Base-by-base conservation (phyloP, 257 asterid genomes). In the Ehretia macrophylla region DNA sequence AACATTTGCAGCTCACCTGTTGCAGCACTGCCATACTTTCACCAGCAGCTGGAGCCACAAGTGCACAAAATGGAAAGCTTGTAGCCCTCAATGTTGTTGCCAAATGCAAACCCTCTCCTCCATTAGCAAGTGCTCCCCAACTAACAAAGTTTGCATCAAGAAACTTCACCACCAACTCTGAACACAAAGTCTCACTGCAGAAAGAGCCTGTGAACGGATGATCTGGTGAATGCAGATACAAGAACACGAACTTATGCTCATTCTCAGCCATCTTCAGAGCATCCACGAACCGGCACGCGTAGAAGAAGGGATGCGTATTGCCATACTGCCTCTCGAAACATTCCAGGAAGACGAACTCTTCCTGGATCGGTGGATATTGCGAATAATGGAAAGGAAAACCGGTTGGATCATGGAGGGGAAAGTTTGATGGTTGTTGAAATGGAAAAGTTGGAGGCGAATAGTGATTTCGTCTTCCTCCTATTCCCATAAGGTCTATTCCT, bases 111-210 rank as follows among this genome's bases (percentile, higher is more conserved):
- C 97, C 95, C 44, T 90, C 96, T 14, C 85, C 96, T 55, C 77
- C 56, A 21, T 59, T 66, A 0, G 83, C 69, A 64, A 90, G 79
- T n/a, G 69, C 90, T 35, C 85, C 97, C 97, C 97, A 90, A 51
- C 82, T 70, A 38, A 90, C 84, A 51, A 84, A 90, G 27, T 90
- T 90, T 0, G 88, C 88, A 71, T 90, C 97, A 71, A 90, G 85
- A 78, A 84, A 90, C 76, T 90, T 84, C 45, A 86, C 83, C 0
- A 83, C 89, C 10, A 90, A 23, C 64, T 90, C 97, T 0, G 88
- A 81, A 52, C 90, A 75, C 22, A 90, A 71, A 16, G 93, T 86
- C 53, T 78, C 96, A 32, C 85, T 79, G 64, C 95, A 90, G 73
- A 90, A 90, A 37, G 57, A 23, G 1, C 78, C 81, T 3, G 88